Evolutionary conservation across 1,284 basidiomycete species (phyloP).

Genomic region (Moesziomyces parantarcticus): DNA sequence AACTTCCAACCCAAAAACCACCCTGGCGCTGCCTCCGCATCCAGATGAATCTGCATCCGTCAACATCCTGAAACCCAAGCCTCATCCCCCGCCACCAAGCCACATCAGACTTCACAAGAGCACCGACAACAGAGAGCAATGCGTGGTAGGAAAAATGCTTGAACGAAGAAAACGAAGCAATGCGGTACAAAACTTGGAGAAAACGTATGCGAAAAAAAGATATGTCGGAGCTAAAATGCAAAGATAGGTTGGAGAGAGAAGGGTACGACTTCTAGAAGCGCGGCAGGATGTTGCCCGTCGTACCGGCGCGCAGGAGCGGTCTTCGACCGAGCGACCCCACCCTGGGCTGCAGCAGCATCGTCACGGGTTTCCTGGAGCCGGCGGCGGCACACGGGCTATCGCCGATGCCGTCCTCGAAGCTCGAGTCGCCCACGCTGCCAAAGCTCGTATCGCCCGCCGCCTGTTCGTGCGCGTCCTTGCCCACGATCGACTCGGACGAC

Average conservation of each 20-base stretch:
- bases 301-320: constrained; percentile 40
- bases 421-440: constrained; percentile 59
- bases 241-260: no score
- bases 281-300: constrained; percentile 38
- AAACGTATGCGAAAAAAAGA: neutral
- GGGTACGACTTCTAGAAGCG: constrained; percentile 9
- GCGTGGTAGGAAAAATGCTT: neutral
- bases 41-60: no score
- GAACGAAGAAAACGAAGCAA: neutral
- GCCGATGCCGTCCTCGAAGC: constrained; percentile 56
- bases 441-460: constrained; percentile 54
- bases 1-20: neutral
- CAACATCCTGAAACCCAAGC: no score
- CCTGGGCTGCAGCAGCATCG: constrained; percentile 28
- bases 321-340: constrained; percentile 31
- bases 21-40: no score
- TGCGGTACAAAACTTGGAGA: neutral
- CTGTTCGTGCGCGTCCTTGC: neutral
- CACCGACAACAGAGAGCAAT: no score
- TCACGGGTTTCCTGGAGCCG: constrained; percentile 17
- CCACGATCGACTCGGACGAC: neutral
- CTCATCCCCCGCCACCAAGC: no score
- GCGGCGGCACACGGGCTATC: constrained; percentile 60
- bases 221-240: no score
- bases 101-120: no score